phyloP scores from a whole-genome alignment of 179 eudicot species.

The Beta corolliflora region DNA sequence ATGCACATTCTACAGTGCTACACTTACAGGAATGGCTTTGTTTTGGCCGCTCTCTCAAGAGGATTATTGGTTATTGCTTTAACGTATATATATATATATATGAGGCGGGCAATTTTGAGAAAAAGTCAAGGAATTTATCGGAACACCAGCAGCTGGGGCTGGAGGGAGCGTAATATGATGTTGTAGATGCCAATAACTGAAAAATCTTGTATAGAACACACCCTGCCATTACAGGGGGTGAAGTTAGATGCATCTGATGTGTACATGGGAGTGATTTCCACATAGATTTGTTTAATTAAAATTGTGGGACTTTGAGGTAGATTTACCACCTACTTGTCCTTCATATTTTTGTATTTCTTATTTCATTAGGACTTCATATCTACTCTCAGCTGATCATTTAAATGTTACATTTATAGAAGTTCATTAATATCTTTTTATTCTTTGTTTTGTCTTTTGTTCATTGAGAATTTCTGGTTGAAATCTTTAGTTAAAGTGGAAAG shows the following conservation, averaged over 20 bases:
- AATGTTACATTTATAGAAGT: slow-evolving; percentile 12
- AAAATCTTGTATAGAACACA: slow-evolving; percentile 55
- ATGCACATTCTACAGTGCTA: slow-evolving; percentile 5
- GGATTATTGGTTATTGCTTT: neutral
- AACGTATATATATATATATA: neutral
- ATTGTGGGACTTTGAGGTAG: slow-evolving; percentile 31
- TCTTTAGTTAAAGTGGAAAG: no score
- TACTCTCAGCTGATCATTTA: slow-evolving; percentile 11
- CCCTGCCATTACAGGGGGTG: slow-evolving; percentile 64
- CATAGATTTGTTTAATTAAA: slow-evolving; percentile 35
- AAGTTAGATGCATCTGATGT: slow-evolving; percentile 37
- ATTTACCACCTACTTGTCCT: slow-evolving; percentile 18
- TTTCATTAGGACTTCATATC: slow-evolving; percentile 14
- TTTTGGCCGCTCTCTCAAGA: slow-evolving; percentile 7
- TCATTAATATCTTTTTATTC: slow-evolving; percentile 6
- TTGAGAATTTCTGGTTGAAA: no score
- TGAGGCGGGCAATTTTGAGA: slow-evolving; percentile 19
- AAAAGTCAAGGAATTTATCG: slow-evolving; percentile 16
- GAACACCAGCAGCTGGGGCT: slow-evolving; percentile 8
- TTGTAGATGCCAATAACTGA: slow-evolving; percentile 38
- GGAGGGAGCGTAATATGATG: slow-evolving; percentile 20
- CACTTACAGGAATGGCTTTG: slow-evolving; percentile 10
- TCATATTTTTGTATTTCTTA: slow-evolving; percentile 24
- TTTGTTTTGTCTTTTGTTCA: neutral
- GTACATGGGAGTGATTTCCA: slow-evolving; percentile 46